Evolutionary conservation across 2,329 filamentous ascomycete genomes (phyloP), one percentile per base, ranked within the genome.

Genomic region (Fusarium sp.): DNA sequence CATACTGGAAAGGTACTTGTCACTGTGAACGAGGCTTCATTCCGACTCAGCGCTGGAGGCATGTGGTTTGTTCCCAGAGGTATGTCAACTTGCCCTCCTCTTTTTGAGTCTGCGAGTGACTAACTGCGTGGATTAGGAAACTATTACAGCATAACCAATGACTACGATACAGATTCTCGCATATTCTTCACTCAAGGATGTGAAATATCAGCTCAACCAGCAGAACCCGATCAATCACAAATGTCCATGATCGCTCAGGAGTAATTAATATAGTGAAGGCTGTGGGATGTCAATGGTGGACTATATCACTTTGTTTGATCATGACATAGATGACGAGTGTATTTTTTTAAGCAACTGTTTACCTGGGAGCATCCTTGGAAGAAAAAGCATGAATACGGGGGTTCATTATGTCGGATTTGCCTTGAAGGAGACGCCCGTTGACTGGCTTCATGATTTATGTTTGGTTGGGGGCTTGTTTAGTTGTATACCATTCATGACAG

Each of bases 61-160:
- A 93, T 95, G 82, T 98, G 94, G 88, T 95, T 97, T 82, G 95
- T 99, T 70, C 96, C 96, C 30, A 90, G 96, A 90, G 96, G 96
- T 98, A 83, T 87, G 92, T 85, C 32, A 52, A 23, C 25, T 47
- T 19, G 11, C 21, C 65, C 59, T 63, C 63, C 59, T 64, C 59
- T 44, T 57, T 30, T 23, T 2, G 30, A 46, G 6, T n/a, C 16
- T 49, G 47, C 21, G 59, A 30, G 25, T 23, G 19, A 43, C 64
- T 75, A 50, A 69, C 67, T 63, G 25, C 38, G 21, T 23, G n/a
- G 6, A 60, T 54, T 19, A 98, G 96, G 96, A 58, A 98, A 98
- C 80, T 93, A 94, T 77, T 99, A 99, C 83, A 93, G 92, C 79
- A 97, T 99, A 78, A 87, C 88, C 62, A 99, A 98, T 81, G 91